Percentiles rank a stretch among this genome's conserved stretches.
Evolutionary conservation across 2,329 filamentous ascomycete species (phyloP).

Genomic region (Fusarium proliferatum): DNA sequence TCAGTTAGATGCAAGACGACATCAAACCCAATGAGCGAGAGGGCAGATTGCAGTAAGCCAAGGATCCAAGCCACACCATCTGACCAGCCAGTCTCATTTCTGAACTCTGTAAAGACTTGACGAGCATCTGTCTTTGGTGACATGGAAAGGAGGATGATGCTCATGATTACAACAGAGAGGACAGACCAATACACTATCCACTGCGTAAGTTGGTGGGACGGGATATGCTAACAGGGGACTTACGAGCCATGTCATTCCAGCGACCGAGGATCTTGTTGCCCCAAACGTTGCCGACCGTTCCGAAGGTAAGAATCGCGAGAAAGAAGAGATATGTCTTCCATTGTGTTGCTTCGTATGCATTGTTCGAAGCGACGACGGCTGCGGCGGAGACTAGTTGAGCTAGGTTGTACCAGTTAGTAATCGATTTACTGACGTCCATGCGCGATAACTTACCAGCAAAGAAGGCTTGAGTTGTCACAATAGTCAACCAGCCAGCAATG

Average conservation of each 20-base stretch:
- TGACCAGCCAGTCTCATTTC: slow-evolving; percentile 58
- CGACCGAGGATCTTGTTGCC: slow-evolving; percentile 53
- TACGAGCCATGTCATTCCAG: slow-evolving; percentile 54
- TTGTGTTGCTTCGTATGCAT: slow-evolving; percentile 50
- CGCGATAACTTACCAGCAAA: slow-evolving; percentile 50
- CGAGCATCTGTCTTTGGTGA: slow-evolving; percentile 52
- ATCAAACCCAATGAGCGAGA: slow-evolving; percentile 56
- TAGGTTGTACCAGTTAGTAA: slow-evolving; percentile 11
- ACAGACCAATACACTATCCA: slow-evolving; percentile 55
- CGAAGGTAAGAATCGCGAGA: slow-evolving; percentile 41
- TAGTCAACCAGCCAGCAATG: slow-evolving; percentile 58
- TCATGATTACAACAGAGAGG: slow-evolving; percentile 54
- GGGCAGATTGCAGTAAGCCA: slow-evolving; percentile 55
- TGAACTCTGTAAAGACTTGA: slow-evolving; percentile 58
- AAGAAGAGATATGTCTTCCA: slow-evolving; percentile 59
- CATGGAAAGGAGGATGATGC: slow-evolving; percentile 55
- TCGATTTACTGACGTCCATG: background rate
- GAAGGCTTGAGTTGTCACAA: slow-evolving; percentile 57
- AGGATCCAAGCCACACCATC: slow-evolving; percentile 61
- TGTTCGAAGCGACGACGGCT: slow-evolving; percentile 53
- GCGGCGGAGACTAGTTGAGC: slow-evolving; percentile 58
- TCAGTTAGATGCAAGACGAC: slow-evolving; percentile 59
- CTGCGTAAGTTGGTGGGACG: too few relatives aligned
- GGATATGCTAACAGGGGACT: too few relatives aligned
- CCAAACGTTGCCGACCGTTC: slow-evolving; percentile 47